phyloP scores from a whole-genome alignment of 2,329 filamentous ascomycete genomes.

The Cladophialophora exuberans region DNA sequence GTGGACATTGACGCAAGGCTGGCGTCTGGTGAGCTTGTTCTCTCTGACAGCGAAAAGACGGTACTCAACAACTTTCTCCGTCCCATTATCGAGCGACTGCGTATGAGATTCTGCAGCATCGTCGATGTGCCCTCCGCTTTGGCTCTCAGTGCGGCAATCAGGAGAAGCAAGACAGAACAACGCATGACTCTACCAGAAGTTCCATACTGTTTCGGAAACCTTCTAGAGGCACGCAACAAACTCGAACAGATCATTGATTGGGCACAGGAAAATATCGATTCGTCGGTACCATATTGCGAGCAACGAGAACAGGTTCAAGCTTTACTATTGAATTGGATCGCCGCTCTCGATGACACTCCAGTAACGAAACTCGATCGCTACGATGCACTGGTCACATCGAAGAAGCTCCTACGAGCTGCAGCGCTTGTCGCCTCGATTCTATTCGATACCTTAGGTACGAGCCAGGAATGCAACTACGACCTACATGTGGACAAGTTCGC shows the following conservation, averaged over 20 bases:
- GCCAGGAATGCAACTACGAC: constrained; percentile 33
- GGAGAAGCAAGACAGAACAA: constrained; percentile 14
- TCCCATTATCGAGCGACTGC: constrained; percentile 31
- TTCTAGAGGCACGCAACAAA: constrained; percentile 32
- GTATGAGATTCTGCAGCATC: constrained; percentile 31
- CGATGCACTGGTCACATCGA: constrained; percentile 25
- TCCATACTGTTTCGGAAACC: constrained; percentile 21
- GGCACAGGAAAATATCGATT: constrained; percentile 27
- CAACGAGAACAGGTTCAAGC: constrained; percentile 21
- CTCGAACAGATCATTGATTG: constrained; percentile 31
- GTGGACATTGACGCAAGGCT: constrained; percentile 28
- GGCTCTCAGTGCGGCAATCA: constrained; percentile 24
- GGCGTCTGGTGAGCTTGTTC: constrained; percentile 19
- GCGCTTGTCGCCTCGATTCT: constrained; percentile 31
- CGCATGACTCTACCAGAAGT: constrained; percentile 19
- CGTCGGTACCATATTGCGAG: constrained; percentile 4
- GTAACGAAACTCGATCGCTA: constrained; percentile 26
- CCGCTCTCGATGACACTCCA: constrained; percentile 24
- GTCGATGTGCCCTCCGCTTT: constrained; percentile 31
- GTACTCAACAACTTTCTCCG: constrained; percentile 29
- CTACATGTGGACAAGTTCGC: constrained; percentile 33
- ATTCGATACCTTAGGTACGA: constrained; percentile 26
- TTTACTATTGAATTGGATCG: constrained; percentile 25
- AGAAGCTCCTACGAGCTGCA: constrained; percentile 29
- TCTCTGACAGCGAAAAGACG: constrained; percentile 29